Evolutionary conservation across 345 rosid genomes (phyloP), one percentile per base, ranked within the genome.

Genomic region (Turnera subulata): DNA sequence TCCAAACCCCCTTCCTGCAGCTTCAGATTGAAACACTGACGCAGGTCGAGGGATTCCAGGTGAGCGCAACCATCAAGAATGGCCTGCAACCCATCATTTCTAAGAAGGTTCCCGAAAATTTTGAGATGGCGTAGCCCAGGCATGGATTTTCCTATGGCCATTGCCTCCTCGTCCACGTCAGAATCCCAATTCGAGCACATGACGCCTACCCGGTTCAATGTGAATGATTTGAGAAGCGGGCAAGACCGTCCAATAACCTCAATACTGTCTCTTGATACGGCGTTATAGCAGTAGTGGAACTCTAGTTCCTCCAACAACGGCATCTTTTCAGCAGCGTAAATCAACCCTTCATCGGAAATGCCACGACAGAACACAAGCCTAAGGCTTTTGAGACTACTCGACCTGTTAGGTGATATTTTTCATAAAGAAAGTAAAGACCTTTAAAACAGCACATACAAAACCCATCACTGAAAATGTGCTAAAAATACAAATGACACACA

Each of bases 21-120:
- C 18, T 20, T 38, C 21, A 89, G 37, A 40, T 84, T 76, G 70
- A 73, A 79, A 73, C 91, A 86, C 44, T 67, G 78, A 32, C 91
- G 82, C 55, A 89, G 55, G 73, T 89, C 97, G 48, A 89, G 89
- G 11, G 76, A 77, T 62, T 80, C 85, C 7, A 86, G 80, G 62
- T 65, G 69, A 51, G 66, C 80, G 59, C 96, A 89, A 22, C 79
- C 69, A 21, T 82, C 75, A 2, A 86, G 87, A 67, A 89, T 79
- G 29, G 75, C 85, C 59, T 59, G 57, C 65, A 86, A 58, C n/a
- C 96, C 96, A 1, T 18, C 43, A 55, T 84, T 73, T 37, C 89
- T 82, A 58, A 84, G 40, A 63, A 56, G 56, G 47, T 79, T 80
- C 18, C 89, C 84, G 6, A n/a, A n/a, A n/a, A 76, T 70, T 73